Base-by-base conservation (phyloP, 2,329 filamentous ascomycete genomes). In the Diaporthe nobilis region DNA sequence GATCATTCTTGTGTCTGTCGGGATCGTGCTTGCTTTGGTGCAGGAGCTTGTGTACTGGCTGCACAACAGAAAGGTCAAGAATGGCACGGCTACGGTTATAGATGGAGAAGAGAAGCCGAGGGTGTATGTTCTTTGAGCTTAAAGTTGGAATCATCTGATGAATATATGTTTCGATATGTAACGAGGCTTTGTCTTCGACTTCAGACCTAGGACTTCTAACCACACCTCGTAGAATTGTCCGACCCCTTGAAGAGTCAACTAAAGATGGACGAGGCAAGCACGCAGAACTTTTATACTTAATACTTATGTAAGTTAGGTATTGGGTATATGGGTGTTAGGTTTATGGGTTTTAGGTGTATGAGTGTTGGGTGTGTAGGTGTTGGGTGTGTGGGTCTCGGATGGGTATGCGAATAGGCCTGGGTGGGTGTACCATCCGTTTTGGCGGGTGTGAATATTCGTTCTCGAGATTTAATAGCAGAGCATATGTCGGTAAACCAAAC, bases 1-100 rank as follows among this genome's bases (percentile, higher is more conserved):
- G 71, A 65, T 72, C 15, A 9, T 65, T 2, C 55, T 72, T 20
- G 57, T 72, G 22, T 28, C 71, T 17, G 28, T 39, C 58, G 71
- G 71, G 1, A 60, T 72, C 2, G 55, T 39, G 25, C 58, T 72
- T 37, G 71, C 71, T n/a, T 39, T 72, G 39, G 31, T 28, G 12
- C 71, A 72, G 44, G 71, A 72, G 55, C 28, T 60, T 22, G 71
- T 73, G 47, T 73, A 73, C 42, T 73, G 55, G 53, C n/a, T 73
- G 15, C 71, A 73, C 17, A 73, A 73, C 42, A 47, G 42, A 15
- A 68, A 53, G 47, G 63, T 68, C 1, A 68, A 51, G 10, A 28
- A 53, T 31, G 47, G 63, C 3, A 68, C 47, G 17, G 47, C 63
- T 10, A 39, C 7, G 31, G 17, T 68, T 25, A 17, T 68, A 53